A percentile compares a stretch with the other conserved stretches of the same genome.
phyloP scores from a whole-genome alignment of 2,329 filamentous ascomycete species.

The Arthroderma sp. region DNA sequence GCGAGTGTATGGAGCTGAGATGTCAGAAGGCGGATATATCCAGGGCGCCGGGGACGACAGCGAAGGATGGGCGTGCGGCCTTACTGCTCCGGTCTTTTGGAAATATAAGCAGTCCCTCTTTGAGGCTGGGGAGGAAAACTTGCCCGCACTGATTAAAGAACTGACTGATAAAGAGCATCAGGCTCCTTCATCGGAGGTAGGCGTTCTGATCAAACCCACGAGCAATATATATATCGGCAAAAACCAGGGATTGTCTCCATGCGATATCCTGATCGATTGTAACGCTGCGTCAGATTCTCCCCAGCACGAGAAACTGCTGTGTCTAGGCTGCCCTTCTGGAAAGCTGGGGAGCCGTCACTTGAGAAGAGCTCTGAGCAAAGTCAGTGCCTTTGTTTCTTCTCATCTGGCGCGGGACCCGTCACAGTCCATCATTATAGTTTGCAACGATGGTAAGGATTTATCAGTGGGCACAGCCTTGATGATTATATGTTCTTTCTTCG shows the following conservation, averaged over 20 bases:
- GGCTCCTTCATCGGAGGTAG: conserved; percentile 12
- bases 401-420: conserved; percentile 19
- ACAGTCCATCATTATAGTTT: conserved; percentile 46
- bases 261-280: conserved; percentile 30
- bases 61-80: conserved; percentile 76
- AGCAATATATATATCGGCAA: conserved; percentile 23
- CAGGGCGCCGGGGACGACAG: conserved; percentile 92
- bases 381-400: conserved; percentile 43
- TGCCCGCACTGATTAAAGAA: conserved; percentile 38
- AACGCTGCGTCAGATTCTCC: conserved; percentile 17
- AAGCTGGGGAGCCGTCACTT: conserved; percentile 76
- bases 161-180: conserved; percentile 24
- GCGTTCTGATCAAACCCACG: conserved; percentile 25
- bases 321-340: conserved; percentile 53
- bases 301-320: conserved; percentile 28
- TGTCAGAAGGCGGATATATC: conserved; percentile 63
- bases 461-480: conserved; percentile 66
- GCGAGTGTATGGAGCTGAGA: conserved; percentile 54
- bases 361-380: conserved; percentile 52
- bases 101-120: conserved; percentile 48
- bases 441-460: conserved; percentile 66
- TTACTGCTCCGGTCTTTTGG: conserved; percentile 76
- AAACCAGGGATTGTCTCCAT: conserved; percentile 25
- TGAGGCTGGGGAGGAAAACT: conserved; percentile 50
- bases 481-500: conserved; percentile 59